phyloP scores from a whole-genome alignment of 208 protist genomes.

The Phytomonas sp. region DNA sequence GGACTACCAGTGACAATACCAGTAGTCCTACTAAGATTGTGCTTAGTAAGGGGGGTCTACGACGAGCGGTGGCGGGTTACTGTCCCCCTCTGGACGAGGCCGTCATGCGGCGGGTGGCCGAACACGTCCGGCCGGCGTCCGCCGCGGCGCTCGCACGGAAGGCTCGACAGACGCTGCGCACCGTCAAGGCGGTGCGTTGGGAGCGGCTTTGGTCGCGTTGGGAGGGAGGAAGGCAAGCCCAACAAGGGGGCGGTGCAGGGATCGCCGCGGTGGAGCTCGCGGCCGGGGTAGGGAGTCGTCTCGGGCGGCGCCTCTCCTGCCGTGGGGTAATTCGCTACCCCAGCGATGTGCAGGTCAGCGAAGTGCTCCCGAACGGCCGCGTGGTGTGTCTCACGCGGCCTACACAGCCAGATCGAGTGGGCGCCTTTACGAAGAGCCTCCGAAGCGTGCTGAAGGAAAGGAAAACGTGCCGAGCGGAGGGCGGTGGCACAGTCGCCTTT shows the following conservation, averaged over 20 bases:
- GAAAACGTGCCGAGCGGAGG: neutral
- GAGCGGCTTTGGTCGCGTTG: constrained; percentile 2
- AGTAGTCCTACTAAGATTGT: neutral
- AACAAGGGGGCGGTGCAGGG: neutral
- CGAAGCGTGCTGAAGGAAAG: neutral
- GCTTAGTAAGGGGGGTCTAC: neutral
- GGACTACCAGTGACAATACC: neutral
- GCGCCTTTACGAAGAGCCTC: neutral
- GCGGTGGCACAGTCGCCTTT: constrained; percentile 13
- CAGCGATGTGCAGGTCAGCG: constrained; percentile 60
- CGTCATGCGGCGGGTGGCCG: constrained; percentile 23
- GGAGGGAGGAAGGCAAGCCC: neutral
- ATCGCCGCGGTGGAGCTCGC: neutral
- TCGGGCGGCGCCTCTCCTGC: constrained; percentile 13
- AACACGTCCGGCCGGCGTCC: constrained; percentile 19
- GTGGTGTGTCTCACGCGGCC: constrained; percentile 58
- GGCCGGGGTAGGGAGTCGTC: constrained; percentile 6
- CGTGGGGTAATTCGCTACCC: constrained; percentile 14
- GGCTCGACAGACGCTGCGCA: constrained; percentile 17
- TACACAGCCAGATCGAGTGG: constrained; percentile 18
- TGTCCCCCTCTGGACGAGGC: constrained; percentile 30
- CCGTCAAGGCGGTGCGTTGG: neutral
- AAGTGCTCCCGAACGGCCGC: constrained; percentile 53
- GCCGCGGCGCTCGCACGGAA: constrained; percentile 22
- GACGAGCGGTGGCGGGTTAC: constrained; percentile 21